phyloP scores from a whole-genome alignment of 225 moss, liverwort and hornwort genomes.

The Bryoerythrophyllum caledonicum region DNA sequence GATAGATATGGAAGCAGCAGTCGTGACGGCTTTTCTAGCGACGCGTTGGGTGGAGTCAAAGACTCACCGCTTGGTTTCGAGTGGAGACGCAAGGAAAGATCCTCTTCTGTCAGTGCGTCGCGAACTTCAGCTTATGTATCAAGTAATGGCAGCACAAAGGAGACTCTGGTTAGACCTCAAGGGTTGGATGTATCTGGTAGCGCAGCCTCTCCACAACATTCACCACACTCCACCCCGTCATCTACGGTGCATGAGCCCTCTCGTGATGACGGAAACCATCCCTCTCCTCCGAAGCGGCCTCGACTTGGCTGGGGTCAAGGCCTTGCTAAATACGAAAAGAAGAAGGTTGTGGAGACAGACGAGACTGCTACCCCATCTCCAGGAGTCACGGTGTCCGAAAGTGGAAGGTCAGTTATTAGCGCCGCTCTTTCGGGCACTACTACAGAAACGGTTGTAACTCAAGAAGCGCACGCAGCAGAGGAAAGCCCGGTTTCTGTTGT shows the following conservation, averaged over 20 bases:
- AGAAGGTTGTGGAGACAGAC: slow-evolving; percentile 85
- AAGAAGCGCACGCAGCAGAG: slow-evolving; percentile 42
- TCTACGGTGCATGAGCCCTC: slow-evolving; percentile 48
- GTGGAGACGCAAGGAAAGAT: slow-evolving; percentile 75
- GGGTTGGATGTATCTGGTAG: slow-evolving; percentile 58
- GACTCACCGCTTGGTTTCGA: slow-evolving; percentile 56
- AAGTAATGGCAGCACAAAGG: slow-evolving; percentile 47
- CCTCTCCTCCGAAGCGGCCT: slow-evolving; percentile 84
- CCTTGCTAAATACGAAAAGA: slow-evolving; percentile 93
- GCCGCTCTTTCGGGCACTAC: slow-evolving; percentile 32
- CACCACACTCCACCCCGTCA: slow-evolving; percentile 64
- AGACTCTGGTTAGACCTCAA: slow-evolving; percentile 46
- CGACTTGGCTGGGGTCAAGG: slow-evolving; percentile 99
- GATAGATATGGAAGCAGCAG: slow-evolving; percentile 82
- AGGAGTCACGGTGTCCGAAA: slow-evolving; percentile 34
- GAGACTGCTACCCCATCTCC: slow-evolving; percentile 42
- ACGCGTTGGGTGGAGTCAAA: slow-evolving; percentile 52
- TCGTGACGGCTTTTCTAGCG: slow-evolving; percentile 69
- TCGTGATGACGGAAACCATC: slow-evolving; percentile 74
- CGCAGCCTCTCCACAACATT: slow-evolving; percentile 66
- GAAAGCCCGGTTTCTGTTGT: slow-evolving; percentile 56
- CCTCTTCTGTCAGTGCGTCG: slow-evolving; percentile 54
- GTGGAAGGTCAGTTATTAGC: slow-evolving; percentile 33
- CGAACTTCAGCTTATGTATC: slow-evolving; percentile 51
- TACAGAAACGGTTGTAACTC: slow-evolving; percentile 21